A percentile compares a stretch with the other conserved stretches of the same genome.
Evolutionary conservation across 2,329 filamentous ascomycete genomes (phyloP).

Genomic region (Aureobasidium pullulans): DNA sequence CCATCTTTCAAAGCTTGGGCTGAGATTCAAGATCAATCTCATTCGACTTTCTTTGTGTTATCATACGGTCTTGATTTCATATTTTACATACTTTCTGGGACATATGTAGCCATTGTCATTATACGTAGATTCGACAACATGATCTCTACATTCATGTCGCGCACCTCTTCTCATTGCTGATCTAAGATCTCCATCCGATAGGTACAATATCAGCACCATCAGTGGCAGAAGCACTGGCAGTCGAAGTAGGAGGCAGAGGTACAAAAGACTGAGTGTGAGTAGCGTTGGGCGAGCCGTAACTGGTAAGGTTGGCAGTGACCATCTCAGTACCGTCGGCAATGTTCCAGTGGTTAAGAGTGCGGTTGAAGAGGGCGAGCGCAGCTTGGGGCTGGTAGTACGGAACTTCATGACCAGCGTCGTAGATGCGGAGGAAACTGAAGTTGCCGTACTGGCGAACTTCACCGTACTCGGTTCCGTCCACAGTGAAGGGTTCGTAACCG

Average conservation of each 20-base stretch:
- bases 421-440: conserved; percentile 25
- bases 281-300: conserved; percentile 28
- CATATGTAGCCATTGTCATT: no score
- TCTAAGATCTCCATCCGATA: not conserved
- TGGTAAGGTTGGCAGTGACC: conserved; percentile 29
- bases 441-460: conserved; percentile 29
- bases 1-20: no score
- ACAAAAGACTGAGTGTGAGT: conserved; percentile 35
- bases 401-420: conserved; percentile 35
- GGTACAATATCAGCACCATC: not conserved
- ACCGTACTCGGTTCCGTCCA: conserved; percentile 34
- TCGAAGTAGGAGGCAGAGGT: conserved; percentile 25
- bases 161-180: not conserved
- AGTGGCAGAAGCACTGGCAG: not conserved
- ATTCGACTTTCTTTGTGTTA: no score
- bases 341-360: conserved; percentile 29
- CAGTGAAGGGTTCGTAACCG: conserved; percentile 28
- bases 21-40: no score
- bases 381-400: conserved; percentile 34
- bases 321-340: conserved; percentile 29
- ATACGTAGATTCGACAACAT: no score
- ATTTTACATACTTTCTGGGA: no score
- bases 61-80: no score
- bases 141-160: no score
- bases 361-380: conserved; percentile 29